These are phyloP conservation scores for Nicotiana knightiana DNA, from an alignment of 257 asterid genomes.

Conservation along the genomic window DNA sequence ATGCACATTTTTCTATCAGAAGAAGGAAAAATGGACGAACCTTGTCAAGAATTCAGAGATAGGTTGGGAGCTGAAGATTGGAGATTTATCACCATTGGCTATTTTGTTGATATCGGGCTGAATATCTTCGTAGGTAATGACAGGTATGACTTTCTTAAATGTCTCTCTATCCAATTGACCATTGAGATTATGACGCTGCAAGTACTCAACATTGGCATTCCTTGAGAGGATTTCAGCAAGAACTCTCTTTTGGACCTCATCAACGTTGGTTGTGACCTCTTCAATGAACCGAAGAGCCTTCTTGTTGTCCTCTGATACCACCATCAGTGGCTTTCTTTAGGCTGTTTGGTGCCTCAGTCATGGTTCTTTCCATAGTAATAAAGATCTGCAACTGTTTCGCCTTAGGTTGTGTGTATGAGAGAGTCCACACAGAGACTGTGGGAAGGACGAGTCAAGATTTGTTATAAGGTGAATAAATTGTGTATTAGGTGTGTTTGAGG, in stretches of 20 bases:
- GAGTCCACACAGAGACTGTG: no score
- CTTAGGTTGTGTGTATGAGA: no score
- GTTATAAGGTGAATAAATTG: not conserved
- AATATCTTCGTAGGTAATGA: constrained; percentile 32
- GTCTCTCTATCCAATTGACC: constrained; percentile 31
- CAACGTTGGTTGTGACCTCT: constrained; percentile 23
- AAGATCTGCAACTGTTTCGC: not conserved
- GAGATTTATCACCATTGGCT: constrained; percentile 29
- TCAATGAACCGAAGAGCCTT: constrained; percentile 26
- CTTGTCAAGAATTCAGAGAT: constrained; percentile 40
- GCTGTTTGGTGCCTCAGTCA: constrained; percentile 24
- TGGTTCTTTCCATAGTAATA: not conserved
- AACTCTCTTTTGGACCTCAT: constrained; percentile 29
- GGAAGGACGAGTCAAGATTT: not conserved
- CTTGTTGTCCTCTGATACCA: constrained; percentile 21
- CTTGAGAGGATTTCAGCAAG: constrained; percentile 29
- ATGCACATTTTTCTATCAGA: not conserved
- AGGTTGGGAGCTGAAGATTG: constrained; percentile 30
- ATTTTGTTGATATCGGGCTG: constrained; percentile 25
- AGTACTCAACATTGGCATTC: constrained; percentile 33
- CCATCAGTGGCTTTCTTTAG: not conserved
- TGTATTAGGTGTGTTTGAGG: not conserved
- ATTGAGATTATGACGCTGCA: constrained; percentile 19
- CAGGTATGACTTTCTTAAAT: constrained; percentile 32
- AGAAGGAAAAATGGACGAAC: not conserved